Base-by-base conservation (phyloP, 2,329 filamentous ascomycete species). In the Botryotinia convoluta region DNA sequence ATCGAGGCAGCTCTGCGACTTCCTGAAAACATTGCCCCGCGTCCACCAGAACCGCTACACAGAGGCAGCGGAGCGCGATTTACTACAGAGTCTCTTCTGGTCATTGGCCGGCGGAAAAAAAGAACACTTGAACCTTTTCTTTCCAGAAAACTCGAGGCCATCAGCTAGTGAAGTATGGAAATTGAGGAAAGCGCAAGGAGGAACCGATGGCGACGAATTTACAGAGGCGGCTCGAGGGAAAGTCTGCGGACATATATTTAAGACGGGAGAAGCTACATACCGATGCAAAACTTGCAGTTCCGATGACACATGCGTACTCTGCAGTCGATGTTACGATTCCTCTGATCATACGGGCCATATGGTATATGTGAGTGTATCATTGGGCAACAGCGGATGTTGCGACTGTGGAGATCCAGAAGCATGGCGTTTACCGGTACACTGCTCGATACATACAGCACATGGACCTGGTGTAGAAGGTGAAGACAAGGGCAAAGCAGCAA, bases 161-260 rank as follows among this genome's bases (percentile, higher is more conserved):
- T 84, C 35, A 57, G 32, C 39, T 20, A 73, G 84, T 63, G 86
- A 86, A 57, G 84, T 85, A 62, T 92, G 95, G 87, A 96, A 92
- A 82, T 86, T 99, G 57, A 89, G 92, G 75, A 91, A 93, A 78
- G 95, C 95, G 26, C 97, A 99, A 81, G 95, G 95, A 29, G 93
- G 93, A n/a, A 87, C 94, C 73, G 94, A 97, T 80, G 95, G 96
- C 18, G 94, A 95, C 45, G 97, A 99, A 82, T 99, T 98, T 81
- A 96, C 94, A 32, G 92, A 95, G 77, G 92, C 93, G 10, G 96
- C 96, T 22, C 90, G 94, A 77, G 96, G 97, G 72, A 97, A 97
- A 83, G 91, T 94, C 64, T 99, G 96, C 82, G 97, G 96, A 6
- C 97, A 99, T 84, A 98, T 99, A 75, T 97, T 99, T 87, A 95